These are phyloP conservation scores for Volvariella surrecta DNA, from an alignment of 1,284 basidiomycete genomes.

Conservation along the genomic window DNA sequence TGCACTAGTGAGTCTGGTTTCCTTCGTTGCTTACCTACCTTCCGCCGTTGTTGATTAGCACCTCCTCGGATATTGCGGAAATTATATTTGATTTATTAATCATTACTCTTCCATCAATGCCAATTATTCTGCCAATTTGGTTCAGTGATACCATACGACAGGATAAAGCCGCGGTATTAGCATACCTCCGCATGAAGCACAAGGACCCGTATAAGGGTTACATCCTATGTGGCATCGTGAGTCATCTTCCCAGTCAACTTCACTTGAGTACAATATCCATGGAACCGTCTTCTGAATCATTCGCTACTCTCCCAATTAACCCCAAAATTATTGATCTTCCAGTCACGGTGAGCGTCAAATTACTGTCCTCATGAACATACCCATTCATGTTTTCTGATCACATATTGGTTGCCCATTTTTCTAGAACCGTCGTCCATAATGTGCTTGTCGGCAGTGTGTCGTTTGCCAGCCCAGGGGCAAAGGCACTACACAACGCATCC, in stretches of 20 bases:
- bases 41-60: neutral
- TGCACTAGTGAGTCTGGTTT: slow-evolving; percentile 51
- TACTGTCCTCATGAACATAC: neutral
- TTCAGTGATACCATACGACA: slow-evolving; percentile 59
- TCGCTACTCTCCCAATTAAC: slow-evolving; percentile 2
- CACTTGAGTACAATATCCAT: neutral
- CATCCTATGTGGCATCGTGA: slow-evolving; percentile 60
- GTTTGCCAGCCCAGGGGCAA: slow-evolving; percentile 59
- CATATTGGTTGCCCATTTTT: slow-evolving; percentile 8
- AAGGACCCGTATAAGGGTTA: slow-evolving; percentile 67
- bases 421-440: slow-evolving; percentile 62
- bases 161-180: slow-evolving; percentile 69
- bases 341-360: slow-evolving; percentile 16
- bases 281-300: slow-evolving; percentile 3
- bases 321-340: neutral
- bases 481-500: slow-evolving; percentile 67
- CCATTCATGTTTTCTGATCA: slow-evolving; percentile 12
- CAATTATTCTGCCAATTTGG: slow-evolving; percentile 2
- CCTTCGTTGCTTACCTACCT: neutral
- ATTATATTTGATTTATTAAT: too few relatives aligned
- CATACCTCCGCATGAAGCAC: slow-evolving; percentile 66
- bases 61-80: too few relatives aligned
- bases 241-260: slow-evolving; percentile 18
- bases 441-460: slow-evolving; percentile 68
- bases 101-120: neutral